phyloP scores from a whole-genome alignment of 805 yeast species.

The Zygotorulaspora sp. region DNA sequence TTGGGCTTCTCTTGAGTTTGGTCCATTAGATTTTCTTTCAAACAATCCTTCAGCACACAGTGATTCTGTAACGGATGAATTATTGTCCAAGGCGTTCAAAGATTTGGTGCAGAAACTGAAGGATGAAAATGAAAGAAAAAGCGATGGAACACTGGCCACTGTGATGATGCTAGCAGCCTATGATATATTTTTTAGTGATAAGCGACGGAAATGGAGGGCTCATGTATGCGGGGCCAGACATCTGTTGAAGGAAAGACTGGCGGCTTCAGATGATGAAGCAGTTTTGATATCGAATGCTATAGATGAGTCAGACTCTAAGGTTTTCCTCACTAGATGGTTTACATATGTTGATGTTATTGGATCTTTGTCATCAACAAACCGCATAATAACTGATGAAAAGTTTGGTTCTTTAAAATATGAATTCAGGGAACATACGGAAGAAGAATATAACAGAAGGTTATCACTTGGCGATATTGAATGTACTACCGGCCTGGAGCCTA shows the following conservation, averaged over 20 bases:
- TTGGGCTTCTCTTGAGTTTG: constrained; percentile 10
- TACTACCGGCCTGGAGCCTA: constrained; percentile 61
- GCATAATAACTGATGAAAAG: constrained; percentile 10
- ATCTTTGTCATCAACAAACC: constrained; percentile 50
- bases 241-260: constrained; percentile 38
- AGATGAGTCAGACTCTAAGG: constrained; percentile 32
- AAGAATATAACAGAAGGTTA: constrained; percentile 20
- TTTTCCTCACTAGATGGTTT: constrained; percentile 63
- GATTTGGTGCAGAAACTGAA: constrained; percentile 50
- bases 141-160: constrained; percentile 64
- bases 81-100: constrained; percentile 54
- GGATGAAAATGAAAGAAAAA: constrained; percentile 49
- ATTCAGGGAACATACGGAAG: constrained; percentile 16
- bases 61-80: constrained; percentile 43
- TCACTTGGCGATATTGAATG: constrained; percentile 49
- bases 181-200: constrained; percentile 45
- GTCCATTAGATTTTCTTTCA: neutral
- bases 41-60: constrained; percentile 6
- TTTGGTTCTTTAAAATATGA: constrained; percentile 16
- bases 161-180: constrained; percentile 58
- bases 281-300: constrained; percentile 16
- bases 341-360: constrained; percentile 64
- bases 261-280: constrained; percentile 11
- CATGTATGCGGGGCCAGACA: constrained; percentile 67
- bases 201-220: constrained; percentile 50